phyloP scores from a whole-genome alignment of 768 basidiomycete genomes.

The Sarcodon sp. region DNA sequence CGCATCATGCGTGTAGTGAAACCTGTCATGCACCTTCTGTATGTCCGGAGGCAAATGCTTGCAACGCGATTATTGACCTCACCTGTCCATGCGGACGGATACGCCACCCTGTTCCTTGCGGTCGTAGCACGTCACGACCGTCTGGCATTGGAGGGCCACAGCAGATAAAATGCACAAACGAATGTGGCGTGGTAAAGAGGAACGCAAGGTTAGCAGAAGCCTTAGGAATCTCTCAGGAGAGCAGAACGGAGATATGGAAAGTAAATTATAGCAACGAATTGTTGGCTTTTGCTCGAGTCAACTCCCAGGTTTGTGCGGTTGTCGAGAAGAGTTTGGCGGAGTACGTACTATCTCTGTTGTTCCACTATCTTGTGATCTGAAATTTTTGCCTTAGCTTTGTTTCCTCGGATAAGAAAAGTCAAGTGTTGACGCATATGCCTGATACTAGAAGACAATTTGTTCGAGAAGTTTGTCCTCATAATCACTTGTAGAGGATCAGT shows the following conservation, averaged over 20 bases:
- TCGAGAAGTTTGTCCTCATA: conserved; percentile 28
- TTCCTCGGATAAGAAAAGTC: conserved; percentile 47
- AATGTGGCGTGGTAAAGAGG: conserved; percentile 76
- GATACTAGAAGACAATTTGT: conserved; percentile 75
- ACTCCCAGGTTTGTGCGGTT: conserved; percentile 51
- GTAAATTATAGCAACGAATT: conserved; percentile 55
- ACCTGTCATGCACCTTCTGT: conserved; percentile 83
- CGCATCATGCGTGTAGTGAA: conserved; percentile 60
- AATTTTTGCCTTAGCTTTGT: conserved; percentile 40
- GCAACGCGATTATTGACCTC: conserved; percentile 51
- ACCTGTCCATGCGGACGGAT: conserved; percentile 79
- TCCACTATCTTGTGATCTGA: not conserved
- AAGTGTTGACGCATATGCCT: conserved; percentile 76
- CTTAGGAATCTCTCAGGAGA: conserved; percentile 63
- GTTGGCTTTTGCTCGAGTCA: conserved; percentile 41
- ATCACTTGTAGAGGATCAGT: not conserved
- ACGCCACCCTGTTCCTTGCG: conserved; percentile 62
- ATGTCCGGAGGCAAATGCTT: conserved; percentile 75
- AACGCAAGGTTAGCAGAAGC: conserved; percentile 87
- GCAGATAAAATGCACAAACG: conserved; percentile 62
- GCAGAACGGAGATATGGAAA: conserved; percentile 21
- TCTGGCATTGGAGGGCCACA: conserved; percentile 26
- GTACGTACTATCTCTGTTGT: conserved; percentile 25
- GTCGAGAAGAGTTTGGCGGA: conserved; percentile 80
- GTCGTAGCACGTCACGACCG: conserved; percentile 35